phyloP scores from a whole-genome alignment of 2,329 filamentous ascomycete species.

The Diplocarpon mali region DNA sequence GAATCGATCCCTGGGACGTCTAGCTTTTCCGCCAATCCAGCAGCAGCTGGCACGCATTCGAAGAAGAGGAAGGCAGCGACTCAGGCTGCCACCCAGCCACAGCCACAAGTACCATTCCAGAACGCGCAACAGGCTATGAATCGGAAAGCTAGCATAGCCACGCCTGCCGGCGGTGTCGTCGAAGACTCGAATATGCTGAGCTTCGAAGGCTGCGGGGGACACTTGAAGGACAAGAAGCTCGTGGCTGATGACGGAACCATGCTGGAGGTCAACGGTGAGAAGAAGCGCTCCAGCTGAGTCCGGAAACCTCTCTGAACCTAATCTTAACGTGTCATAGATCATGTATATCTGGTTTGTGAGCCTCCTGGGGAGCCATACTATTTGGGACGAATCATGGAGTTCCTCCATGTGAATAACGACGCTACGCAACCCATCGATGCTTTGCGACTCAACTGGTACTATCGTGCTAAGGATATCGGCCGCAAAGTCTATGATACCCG shows the following conservation, averaged over 20 bases:
- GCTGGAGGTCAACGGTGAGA: conserved; percentile 74
- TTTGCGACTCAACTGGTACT: conserved; percentile 95
- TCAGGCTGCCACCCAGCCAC: conserved; percentile 14
- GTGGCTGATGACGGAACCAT: conserved; percentile 84
- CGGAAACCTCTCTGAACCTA: too few species aligned
- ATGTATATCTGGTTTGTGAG: conserved; percentile 95
- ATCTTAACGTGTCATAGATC: conserved; percentile 37
- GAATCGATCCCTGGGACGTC: conserved; percentile 45
- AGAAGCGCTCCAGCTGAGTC: background rate
- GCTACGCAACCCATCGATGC: conserved; percentile 65
- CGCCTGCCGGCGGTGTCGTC: conserved; percentile 11
- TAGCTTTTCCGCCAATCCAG: conserved; percentile 41
- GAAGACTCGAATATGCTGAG: conserved; percentile 77
- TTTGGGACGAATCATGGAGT: conserved; percentile 96
- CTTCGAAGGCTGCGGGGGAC: conserved; percentile 62
- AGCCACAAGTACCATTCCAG: conserved; percentile 8
- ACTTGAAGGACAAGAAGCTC: conserved; percentile 65
- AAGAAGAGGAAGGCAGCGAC: conserved; percentile 75
- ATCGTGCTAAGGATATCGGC: conserved; percentile 89
- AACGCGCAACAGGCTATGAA: conserved; percentile 9
- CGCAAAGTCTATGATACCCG: conserved; percentile 86
- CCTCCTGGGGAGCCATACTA: conserved; percentile 98
- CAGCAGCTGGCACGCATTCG: conserved; percentile 32
- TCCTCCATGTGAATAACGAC: conserved; percentile 73
- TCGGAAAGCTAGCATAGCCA: conserved; percentile 14